These are phyloP conservation scores for Pholiota molesta DNA, from an alignment of 768 basidiomycete species.

Conservation along the genomic window DNA sequence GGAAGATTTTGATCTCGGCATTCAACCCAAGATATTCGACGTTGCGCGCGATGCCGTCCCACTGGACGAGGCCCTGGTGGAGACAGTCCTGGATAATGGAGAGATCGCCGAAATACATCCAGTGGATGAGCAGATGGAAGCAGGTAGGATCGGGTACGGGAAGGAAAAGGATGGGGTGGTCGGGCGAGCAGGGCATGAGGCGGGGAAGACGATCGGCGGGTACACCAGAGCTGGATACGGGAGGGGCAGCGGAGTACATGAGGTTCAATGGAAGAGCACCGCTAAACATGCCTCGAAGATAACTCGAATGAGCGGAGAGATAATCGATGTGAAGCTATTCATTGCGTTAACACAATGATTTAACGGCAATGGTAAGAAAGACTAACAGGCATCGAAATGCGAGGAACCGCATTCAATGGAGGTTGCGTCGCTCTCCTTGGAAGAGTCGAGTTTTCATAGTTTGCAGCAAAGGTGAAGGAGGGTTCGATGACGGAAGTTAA, in stretches of 20 bases:
- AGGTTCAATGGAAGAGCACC: conserved; percentile 67
- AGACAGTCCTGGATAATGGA: conserved; percentile 69
- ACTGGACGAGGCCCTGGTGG: conserved; percentile 63
- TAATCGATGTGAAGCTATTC: conserved; percentile 78
- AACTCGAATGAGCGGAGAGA: conserved; percentile 79
- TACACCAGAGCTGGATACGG: conserved; percentile 37
- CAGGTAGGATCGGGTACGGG: conserved; percentile 77
- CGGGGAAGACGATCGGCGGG: conserved; percentile 63
- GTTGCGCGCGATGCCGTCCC: conserved; percentile 89
- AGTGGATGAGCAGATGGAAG: conserved; percentile 73
- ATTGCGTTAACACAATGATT: conserved; percentile 12
- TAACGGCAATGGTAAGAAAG: neutral
- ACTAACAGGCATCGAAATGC: conserved; percentile 65
- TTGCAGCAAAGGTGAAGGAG: conserved; percentile 30
- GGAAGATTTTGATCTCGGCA: conserved; percentile 74
- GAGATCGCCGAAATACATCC: conserved; percentile 81
- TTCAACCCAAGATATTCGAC: conserved; percentile 86
- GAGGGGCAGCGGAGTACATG: conserved; percentile 39
- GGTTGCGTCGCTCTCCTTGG: conserved; percentile 58
- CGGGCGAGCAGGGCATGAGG: conserved; percentile 64
- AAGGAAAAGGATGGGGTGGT: conserved; percentile 71
- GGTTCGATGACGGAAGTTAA: conserved; percentile 34
- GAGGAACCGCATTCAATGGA: conserved; percentile 49
- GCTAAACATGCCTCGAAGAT: conserved; percentile 71
- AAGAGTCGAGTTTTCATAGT: conserved; percentile 44